A percentile compares a stretch with the other conserved stretches of the same genome.
Conservation (phyloP, 139 green algal genomes). For the Tetraselmis chui region DNA sequence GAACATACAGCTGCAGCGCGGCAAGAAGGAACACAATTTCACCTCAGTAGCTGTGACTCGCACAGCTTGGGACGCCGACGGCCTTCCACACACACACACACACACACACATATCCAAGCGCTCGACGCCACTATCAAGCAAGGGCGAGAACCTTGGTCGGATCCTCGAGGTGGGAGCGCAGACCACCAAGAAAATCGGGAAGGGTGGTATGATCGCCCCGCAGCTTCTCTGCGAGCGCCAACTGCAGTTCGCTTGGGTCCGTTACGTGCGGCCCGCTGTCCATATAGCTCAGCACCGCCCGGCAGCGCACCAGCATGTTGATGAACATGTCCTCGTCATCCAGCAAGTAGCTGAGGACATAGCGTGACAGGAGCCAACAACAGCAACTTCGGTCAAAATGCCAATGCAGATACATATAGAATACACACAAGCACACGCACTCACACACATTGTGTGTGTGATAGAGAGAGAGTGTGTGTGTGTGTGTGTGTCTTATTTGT, state of each 20-base stretch:
- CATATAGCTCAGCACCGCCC: conserved; percentile 30
- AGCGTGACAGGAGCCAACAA: no score
- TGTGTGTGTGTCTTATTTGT: no score
- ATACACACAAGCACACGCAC: no score
- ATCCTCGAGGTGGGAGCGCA: conserved; percentile 45
- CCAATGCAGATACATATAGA: no score
- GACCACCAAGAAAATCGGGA: conserved; percentile 35
- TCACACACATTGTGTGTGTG: no score
- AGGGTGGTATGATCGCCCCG: conserved; percentile 33
- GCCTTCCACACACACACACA: conserved; percentile 3
- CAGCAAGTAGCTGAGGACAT: not conserved
- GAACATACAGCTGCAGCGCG: not conserved
- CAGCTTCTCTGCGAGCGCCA: conserved; percentile 37
- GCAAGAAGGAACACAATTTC: not conserved
- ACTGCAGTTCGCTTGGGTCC: conserved; percentile 26
- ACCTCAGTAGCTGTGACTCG: not conserved
- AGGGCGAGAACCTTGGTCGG: conserved; percentile 18
- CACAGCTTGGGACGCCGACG: not conserved
- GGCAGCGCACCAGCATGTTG: conserved; percentile 25
- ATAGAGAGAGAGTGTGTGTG: no score
- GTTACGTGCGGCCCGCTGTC: conserved; percentile 6
- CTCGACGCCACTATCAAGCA: no score
- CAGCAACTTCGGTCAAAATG: no score
- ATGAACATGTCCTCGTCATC: conserved; percentile 38
- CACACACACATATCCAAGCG: no score